Base-by-base conservation (phyloP, 1,284 basidiomycete species). In the Waitea zeae region DNA sequence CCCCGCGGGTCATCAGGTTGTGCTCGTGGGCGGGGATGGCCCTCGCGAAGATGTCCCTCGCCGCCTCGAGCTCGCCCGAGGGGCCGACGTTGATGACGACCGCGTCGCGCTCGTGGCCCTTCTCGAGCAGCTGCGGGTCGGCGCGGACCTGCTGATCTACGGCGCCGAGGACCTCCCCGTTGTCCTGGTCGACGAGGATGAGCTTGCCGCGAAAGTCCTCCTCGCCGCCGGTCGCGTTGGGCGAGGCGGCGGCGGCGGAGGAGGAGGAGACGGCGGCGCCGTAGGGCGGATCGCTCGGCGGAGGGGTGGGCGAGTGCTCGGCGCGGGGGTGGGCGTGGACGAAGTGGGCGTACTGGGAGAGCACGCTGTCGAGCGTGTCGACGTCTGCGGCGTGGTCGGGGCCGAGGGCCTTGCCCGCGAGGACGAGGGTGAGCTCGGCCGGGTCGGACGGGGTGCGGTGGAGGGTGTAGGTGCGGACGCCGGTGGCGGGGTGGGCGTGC, bases 41-140 rank as follows among this genome's bases (percentile, higher is more conserved):
- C 22, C 63, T 57, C 14, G 68, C 70, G 44, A 74, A 71, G 7
- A 69, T 57, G 45, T 72, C 58, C 41, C 64, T 47, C 17, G 13
- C 14, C 17, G 30, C 30, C 12, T 12, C 12, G 30, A 36, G 40
- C 32, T 35, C 42, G 0, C 44, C 64, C 0, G 69, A 68, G n/a
- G n/a, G n/a, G n/a, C n/a, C n/a, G 20, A 87, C 62, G 48, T 86
- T 79, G 38, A 88, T 65, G 32, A 86, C 53, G 14, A 88, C 80
- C 1, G 79, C 72, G n/a, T n/a, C n/a, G n/a, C n/a, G n/a, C 40
- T 71, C 69, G 35, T 62, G 61, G n/a, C n/a, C n/a, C n/a, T n/a
- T n/a, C 42, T 71, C 66, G 32, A 64, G 62, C 28, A 70, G 56
- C 20, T 53, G 48, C 9, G 67, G 59, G 44, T 79, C 76, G 46